Percentiles rank a stretch among this genome's conserved stretches.
Evolutionary conservation across 208 protist genomes (phyloP).

Genomic region (Acanthamoeba castellanii): DNA sequence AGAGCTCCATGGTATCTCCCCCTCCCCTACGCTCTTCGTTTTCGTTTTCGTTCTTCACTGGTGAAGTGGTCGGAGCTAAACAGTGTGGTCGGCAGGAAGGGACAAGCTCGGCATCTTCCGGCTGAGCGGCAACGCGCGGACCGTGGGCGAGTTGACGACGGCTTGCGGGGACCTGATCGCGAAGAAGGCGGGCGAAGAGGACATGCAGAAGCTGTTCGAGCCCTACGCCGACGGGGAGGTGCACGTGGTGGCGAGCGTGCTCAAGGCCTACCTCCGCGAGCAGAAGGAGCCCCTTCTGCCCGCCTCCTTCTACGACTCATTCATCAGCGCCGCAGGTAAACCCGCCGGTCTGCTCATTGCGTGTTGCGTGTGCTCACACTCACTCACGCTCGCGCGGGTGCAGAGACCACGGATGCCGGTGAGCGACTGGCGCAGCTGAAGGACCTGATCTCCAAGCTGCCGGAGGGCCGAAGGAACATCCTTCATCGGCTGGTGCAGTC

Average conservation of each 20-base stretch:
- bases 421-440: neutral
- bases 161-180: neutral
- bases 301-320: neutral
- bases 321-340: neutral
- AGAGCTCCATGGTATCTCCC: neutral
- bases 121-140: neutral
- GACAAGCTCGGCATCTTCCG: constrained; percentile 18
- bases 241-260: neutral
- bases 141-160: neutral
- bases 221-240: neutral
- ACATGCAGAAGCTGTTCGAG: neutral
- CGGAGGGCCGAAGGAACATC: neutral
- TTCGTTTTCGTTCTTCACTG: neutral
- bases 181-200: neutral
- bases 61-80: neutral
- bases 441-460: neutral
- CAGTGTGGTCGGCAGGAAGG: neutral
- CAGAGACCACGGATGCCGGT: neutral
- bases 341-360: neutral
- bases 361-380: neutral
- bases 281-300: neutral
- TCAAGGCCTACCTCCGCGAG: constrained; percentile 36
- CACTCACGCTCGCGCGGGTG: neutral
- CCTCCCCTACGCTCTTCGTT: neutral
- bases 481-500: neutral